Evolutionary conservation across 2,329 filamentous ascomycete genomes (phyloP).

Genomic region (Fusarium oligoseptatum): DNA sequence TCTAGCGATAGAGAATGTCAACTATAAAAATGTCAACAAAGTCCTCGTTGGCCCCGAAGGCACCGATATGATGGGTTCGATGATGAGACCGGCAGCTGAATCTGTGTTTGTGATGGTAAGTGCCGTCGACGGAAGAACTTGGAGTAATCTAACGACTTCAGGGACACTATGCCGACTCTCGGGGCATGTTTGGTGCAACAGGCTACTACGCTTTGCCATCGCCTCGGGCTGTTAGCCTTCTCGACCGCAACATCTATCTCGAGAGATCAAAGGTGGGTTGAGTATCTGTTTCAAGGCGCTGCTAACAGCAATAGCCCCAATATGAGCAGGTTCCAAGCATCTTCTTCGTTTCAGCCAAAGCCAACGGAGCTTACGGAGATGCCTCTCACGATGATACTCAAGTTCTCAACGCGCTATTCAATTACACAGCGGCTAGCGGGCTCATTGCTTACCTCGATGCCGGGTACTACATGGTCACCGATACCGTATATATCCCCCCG

Average conservation of each 20-base stretch:
- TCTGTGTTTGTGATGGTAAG: slow-evolving; percentile 47
- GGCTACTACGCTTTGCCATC: slow-evolving; percentile 38
- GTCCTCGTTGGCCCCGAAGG: slow-evolving; percentile 40
- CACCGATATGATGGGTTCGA: slow-evolving; percentile 29
- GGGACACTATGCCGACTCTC: slow-evolving; percentile 44
- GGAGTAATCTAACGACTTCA: slow-evolving; percentile 28
- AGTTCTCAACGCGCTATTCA: slow-evolving; percentile 69
- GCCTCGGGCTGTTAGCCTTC: slow-evolving; percentile 56
- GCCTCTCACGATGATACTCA: slow-evolving; percentile 81
- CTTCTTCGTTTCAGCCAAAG: slow-evolving; percentile 77
- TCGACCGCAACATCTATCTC: slow-evolving; percentile 70
- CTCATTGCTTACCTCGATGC: slow-evolving; percentile 72
- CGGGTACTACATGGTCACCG: slow-evolving; percentile 71
- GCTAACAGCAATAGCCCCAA: slow-evolving; percentile 65
- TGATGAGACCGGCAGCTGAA: slow-evolving; percentile 15
- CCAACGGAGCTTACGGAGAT: slow-evolving; percentile 67
- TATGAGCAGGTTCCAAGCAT: slow-evolving; percentile 72
- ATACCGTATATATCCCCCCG: slow-evolving; percentile 64
- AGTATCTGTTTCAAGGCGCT: background rate
- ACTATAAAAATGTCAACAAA: slow-evolving; percentile 53
- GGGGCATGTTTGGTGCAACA: slow-evolving; percentile 39
- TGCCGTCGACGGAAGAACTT: too few species aligned
- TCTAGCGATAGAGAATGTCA: slow-evolving; percentile 63
- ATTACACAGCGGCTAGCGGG: slow-evolving; percentile 64
- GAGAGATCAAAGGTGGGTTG: slow-evolving; percentile 72